Conservation (phyloP, 2,329 filamentous ascomycete genomes). For the Trichoderma oligosporum region DNA sequence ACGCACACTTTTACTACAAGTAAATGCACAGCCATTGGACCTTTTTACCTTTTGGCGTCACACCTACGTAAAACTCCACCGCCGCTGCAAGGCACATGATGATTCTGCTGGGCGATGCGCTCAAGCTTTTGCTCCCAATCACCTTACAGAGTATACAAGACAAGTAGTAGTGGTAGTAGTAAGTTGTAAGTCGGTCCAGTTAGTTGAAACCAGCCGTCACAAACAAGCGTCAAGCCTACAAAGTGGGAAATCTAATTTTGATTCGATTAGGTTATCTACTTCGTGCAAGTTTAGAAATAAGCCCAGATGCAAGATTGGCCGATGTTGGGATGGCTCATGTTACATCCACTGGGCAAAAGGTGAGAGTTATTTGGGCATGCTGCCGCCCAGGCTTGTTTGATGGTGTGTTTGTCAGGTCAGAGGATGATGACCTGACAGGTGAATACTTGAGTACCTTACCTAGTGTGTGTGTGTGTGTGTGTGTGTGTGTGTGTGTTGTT, state of each 20-base stretch:
- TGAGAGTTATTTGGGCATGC: slow-evolving; percentile 5
- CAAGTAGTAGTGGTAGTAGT: too few relatives aligned
- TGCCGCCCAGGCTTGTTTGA: slow-evolving; percentile 15
- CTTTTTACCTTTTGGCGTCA: slow-evolving; percentile 3
- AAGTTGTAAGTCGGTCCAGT: slow-evolving; percentile 7
- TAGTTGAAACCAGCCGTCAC: background rate
- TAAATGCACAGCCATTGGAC: slow-evolving; percentile 22
- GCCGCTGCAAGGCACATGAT: slow-evolving; percentile 25
- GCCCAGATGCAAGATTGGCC: slow-evolving; percentile 1
- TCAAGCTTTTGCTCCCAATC: background rate
- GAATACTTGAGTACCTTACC: too few relatives aligned
- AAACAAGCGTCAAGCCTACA: slow-evolving; percentile 14
- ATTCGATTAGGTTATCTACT: too few relatives aligned
- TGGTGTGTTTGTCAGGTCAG: slow-evolving; percentile 16
- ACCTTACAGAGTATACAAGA: too few relatives aligned
- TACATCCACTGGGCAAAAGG: background rate
- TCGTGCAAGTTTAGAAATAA: too few relatives aligned
- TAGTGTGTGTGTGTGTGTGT: background rate
- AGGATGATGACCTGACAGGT: background rate
- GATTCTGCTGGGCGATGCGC: slow-evolving; percentile 14
- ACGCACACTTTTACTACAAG: slow-evolving; percentile 18
- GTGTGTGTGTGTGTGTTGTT: background rate
- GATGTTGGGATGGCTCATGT: background rate
- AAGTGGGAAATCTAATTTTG: background rate
- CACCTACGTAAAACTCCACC: slow-evolving; percentile 18